These are phyloP conservation scores for Hanseniaspora vineae DNA, from an alignment of 805 yeast species.

Conservation along the genomic window DNA sequence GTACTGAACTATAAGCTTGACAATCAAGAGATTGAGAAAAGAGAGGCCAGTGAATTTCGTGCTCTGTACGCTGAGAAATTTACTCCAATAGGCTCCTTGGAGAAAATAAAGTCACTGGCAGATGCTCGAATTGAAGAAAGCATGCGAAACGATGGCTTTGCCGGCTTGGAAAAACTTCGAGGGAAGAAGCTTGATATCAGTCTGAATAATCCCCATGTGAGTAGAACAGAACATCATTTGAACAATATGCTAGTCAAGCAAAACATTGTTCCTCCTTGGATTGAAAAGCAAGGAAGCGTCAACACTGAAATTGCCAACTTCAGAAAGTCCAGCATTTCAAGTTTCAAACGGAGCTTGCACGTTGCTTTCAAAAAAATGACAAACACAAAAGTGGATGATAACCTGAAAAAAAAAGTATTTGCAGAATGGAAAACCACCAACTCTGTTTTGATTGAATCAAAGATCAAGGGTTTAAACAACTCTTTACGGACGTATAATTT, in stretches of 20 bases:
- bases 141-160: slow-evolving; percentile 54
- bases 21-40: slow-evolving; percentile 21
- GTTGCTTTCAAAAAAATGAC: slow-evolving; percentile 2
- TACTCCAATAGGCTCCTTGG: slow-evolving; percentile 27
- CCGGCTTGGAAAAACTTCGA: slow-evolving; percentile 36
- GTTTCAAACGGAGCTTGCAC: slow-evolving; percentile 24
- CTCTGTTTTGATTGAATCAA: slow-evolving; percentile 20
- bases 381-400: slow-evolving; percentile 4
- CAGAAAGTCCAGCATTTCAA: slow-evolving; percentile 29
- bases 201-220: slow-evolving; percentile 42
- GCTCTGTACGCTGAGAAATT: slow-evolving; percentile 54
- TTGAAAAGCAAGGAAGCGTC: slow-evolving; percentile 58
- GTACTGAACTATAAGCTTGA: slow-evolving; percentile 49
- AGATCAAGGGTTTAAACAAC: slow-evolving; percentile 32
- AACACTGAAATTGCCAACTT: slow-evolving; percentile 34
- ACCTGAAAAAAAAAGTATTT: slow-evolving; percentile 10
- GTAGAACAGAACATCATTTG: slow-evolving; percentile 62
- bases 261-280: slow-evolving; percentile 83
- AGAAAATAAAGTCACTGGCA: slow-evolving; percentile 50
- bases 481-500: slow-evolving; percentile 44
- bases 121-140: slow-evolving; percentile 69
- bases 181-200: slow-evolving; percentile 44
- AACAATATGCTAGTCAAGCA: slow-evolving; percentile 66
- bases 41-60: slow-evolving; percentile 35
- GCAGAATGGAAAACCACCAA: slow-evolving; percentile 28